A percentile compares a stretch with the other conserved stretches of the same genome.
phyloP scores from a whole-genome alignment of 441 rosid species.

The Erodium trifolium region DNA sequence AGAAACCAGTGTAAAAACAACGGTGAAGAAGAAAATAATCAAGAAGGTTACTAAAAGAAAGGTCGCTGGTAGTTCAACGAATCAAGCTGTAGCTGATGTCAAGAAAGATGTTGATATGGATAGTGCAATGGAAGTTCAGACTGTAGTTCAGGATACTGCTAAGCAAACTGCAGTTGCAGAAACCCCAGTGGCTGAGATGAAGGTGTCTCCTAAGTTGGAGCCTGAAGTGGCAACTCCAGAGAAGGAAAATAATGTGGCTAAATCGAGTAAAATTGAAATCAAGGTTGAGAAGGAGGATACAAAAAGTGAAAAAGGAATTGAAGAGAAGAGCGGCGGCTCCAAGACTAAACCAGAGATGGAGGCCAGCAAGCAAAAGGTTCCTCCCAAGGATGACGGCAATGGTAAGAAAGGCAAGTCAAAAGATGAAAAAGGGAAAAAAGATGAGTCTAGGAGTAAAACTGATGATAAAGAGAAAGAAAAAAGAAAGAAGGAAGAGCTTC shows the following conservation, averaged over 20 bases:
- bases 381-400: slow-evolving; percentile 29
- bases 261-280: slow-evolving; percentile 28
- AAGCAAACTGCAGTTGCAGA: slow-evolving; percentile 31
- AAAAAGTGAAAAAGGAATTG: slow-evolving; percentile 37
- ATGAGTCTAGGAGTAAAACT: slow-evolving; percentile 35
- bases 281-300: slow-evolving; percentile 36
- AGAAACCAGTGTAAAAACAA: slow-evolving; percentile 45
- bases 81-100: slow-evolving; percentile 27
- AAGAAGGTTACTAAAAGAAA: slow-evolving; percentile 78
- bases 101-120: slow-evolving; percentile 37
- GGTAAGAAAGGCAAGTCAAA: slow-evolving; percentile 36
- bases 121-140: slow-evolving; percentile 29
- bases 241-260: slow-evolving; percentile 32
- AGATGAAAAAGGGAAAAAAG: slow-evolving; percentile 42
- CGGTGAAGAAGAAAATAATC: slow-evolving; percentile 64
- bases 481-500: slow-evolving; percentile 67
- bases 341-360: slow-evolving; percentile 24
- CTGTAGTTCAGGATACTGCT: slow-evolving; percentile 23
- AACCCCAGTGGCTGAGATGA: slow-evolving; percentile 22
- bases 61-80: slow-evolving; percentile 34
- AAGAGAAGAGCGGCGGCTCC: slow-evolving; percentile 19
- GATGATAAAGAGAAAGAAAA: slow-evolving; percentile 54
- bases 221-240: slow-evolving; percentile 32
- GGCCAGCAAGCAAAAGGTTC: slow-evolving; percentile 35
- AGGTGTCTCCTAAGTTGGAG: slow-evolving; percentile 21